phyloP scores from a whole-genome alignment of 345 rosid genomes.

The Eucalyptus tenuipes region DNA sequence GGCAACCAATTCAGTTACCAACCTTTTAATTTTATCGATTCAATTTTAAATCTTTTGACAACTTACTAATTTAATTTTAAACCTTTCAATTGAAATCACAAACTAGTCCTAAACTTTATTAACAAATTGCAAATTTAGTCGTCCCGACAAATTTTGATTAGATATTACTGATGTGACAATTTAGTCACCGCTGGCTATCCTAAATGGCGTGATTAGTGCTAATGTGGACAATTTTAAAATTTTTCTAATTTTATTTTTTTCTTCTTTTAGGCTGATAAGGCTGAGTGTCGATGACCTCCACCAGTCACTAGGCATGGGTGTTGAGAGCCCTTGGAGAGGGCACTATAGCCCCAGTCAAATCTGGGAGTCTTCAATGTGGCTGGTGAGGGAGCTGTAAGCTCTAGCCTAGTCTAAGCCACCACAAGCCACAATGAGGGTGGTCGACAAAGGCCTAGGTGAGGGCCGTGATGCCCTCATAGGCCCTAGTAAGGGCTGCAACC shows the following conservation, averaged over 20 bases:
- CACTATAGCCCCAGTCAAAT: not conserved
- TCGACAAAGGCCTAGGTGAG: too few relatives aligned
- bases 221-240: not conserved
- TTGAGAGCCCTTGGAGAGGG: not conserved
- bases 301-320: rapidly evolving
- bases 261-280: rapidly evolving
- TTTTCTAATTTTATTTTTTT: too few relatives aligned
- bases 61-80: too few relatives aligned
- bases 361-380: not conserved
- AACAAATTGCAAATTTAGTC: too few relatives aligned
- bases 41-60: not conserved
- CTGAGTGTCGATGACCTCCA: too few relatives aligned
- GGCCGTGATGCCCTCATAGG: rapidly evolving
- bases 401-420: not conserved
- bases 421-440: rapidly evolving
- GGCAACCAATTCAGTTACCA: rapidly evolving
- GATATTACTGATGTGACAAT: rapidly evolving
- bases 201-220: rapidly evolving
- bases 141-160: rapidly evolving
- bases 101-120: too few relatives aligned
- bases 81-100: rapidly evolving
- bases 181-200: rapidly evolving
- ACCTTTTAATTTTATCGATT: not conserved
- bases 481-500: too few relatives aligned
- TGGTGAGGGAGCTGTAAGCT: not conserved